phyloP scores from a whole-genome alignment of 768 basidiomycete genomes.

The Hortiboletus flavorubellus region DNA sequence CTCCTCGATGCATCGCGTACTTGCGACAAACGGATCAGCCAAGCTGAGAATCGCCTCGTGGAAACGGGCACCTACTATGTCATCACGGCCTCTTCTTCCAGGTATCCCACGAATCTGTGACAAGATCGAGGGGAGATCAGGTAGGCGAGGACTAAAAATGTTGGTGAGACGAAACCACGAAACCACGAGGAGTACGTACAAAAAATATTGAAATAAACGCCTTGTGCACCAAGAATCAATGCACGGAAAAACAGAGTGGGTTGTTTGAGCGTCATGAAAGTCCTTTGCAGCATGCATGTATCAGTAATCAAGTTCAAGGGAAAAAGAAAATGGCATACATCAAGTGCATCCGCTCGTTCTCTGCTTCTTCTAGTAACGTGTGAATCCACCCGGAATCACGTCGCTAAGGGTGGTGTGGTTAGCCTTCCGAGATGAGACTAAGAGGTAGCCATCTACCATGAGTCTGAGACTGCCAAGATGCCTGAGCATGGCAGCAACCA shows the following conservation, averaged over 20 bases:
- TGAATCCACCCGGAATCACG: conserved; percentile 81
- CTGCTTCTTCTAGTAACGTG: conserved; percentile 89
- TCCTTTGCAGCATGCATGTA: conserved; percentile 46
- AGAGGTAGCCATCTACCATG: conserved; percentile 53
- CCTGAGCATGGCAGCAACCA: conserved; percentile 86
- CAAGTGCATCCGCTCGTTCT: conserved; percentile 96
- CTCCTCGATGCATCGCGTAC: conserved; percentile 80
- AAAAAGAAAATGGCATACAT: conserved; percentile 44
- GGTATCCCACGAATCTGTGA: conserved; percentile 88
- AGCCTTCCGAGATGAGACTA: conserved; percentile 2
- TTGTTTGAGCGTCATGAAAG: conserved; percentile 89
- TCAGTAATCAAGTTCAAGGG: conserved; percentile 10
- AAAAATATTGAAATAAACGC: conserved; percentile 87
- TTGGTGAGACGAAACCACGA: conserved; percentile 14
- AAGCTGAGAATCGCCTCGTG: conserved; percentile 17
- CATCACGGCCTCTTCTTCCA: conserved; percentile 93
- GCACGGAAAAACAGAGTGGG: conserved; percentile 80
- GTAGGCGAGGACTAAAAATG: conserved; percentile 64
- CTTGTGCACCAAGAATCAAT: conserved; percentile 86
- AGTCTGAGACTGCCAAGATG: conserved; percentile 87
- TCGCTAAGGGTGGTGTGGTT: conserved; percentile 31
- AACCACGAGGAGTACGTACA: conserved; percentile 45
- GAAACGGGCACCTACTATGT: conserved; percentile 66
- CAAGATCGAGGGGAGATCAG: conserved; percentile 69
- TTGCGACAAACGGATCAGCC: conserved; percentile 28